These are phyloP conservation scores for Spongospora subterranea DNA, from an alignment of 208 protist genomes.

Conservation along the genomic window DNA sequence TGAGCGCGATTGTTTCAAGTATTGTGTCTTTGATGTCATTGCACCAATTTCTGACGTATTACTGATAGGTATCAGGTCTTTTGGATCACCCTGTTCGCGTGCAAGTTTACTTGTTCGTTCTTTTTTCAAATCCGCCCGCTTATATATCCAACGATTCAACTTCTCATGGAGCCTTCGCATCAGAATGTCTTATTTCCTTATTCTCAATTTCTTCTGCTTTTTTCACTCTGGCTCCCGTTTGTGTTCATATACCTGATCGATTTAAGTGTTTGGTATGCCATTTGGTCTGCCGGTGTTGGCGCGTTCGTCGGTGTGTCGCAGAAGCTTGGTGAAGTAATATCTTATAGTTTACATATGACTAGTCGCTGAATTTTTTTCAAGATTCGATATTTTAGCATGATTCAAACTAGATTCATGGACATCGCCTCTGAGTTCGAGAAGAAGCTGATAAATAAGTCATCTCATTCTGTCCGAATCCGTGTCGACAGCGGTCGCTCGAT, in stretches of 20 bases:
- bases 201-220: slow-evolving; percentile 1
- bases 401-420: slow-evolving; percentile 14
- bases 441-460: slow-evolving; percentile 2
- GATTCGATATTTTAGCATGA: slow-evolving; percentile 55
- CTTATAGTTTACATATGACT: neutral
- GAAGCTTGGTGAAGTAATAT: slow-evolving; percentile 47
- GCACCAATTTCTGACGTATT: too few relatives aligned
- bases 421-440: slow-evolving; percentile 20
- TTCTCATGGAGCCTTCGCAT: neutral
- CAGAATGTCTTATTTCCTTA: slow-evolving; percentile 43
- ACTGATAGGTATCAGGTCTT: slow-evolving; percentile 61
- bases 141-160: slow-evolving; percentile 48
- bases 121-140: slow-evolving; percentile 58
- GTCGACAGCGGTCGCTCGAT: neutral
- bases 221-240: slow-evolving; percentile 46
- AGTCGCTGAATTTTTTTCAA: neutral
- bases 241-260: slow-evolving; percentile 20
- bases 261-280: slow-evolving; percentile 41
- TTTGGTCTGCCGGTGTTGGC: slow-evolving; percentile 31
- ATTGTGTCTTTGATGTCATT: neutral
- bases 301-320: slow-evolving; percentile 18
- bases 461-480: neutral
- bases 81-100: slow-evolving; percentile 45
- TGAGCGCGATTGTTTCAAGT: slow-evolving; percentile 49
- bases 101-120: slow-evolving; percentile 63